A percentile compares a stretch with the other conserved stretches of the same genome.
phyloP scores from a whole-genome alignment of 176 grass and related monocot genomes.

The Juncus inflexus region DNA sequence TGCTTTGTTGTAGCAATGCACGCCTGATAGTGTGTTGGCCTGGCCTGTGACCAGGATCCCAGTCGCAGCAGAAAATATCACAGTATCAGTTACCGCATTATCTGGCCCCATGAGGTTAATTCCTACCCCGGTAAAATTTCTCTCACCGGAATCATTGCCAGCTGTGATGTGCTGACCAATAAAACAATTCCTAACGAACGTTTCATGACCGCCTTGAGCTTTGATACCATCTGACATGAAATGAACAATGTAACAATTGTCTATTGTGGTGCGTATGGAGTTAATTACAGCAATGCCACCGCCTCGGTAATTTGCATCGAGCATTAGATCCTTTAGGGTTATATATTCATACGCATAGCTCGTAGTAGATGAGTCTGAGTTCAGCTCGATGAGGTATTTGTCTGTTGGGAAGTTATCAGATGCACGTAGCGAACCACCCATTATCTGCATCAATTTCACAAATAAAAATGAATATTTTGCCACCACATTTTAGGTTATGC shows the following conservation, averaged over 20 bases:
- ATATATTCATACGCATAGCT: conserved; percentile 59
- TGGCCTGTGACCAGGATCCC: conserved; percentile 59
- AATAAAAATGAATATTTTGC: background rate
- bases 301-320: conserved; percentile 63
- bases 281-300: conserved; percentile 53
- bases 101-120: conserved; percentile 71
- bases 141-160: conserved; percentile 49
- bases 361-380: conserved; percentile 16
- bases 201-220: conserved; percentile 63
- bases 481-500: too few species aligned
- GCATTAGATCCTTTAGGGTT: conserved; percentile 61
- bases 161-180: conserved; percentile 71
- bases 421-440: conserved; percentile 55
- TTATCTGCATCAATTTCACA: conserved; percentile 39
- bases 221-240: conserved; percentile 51
- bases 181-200: conserved; percentile 51
- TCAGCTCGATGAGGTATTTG: conserved; percentile 67
- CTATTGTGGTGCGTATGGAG: conserved; percentile 56
- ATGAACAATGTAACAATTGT: conserved; percentile 55
- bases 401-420: conserved; percentile 57
- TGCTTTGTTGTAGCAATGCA: conserved; percentile 97
- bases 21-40: conserved; percentile 76
- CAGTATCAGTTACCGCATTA: conserved; percentile 67
- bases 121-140: conserved; percentile 49
- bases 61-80: conserved; percentile 57